phyloP scores from a whole-genome alignment of 2,329 filamentous ascomycete species.

The Boeremia lycopersici region DNA sequence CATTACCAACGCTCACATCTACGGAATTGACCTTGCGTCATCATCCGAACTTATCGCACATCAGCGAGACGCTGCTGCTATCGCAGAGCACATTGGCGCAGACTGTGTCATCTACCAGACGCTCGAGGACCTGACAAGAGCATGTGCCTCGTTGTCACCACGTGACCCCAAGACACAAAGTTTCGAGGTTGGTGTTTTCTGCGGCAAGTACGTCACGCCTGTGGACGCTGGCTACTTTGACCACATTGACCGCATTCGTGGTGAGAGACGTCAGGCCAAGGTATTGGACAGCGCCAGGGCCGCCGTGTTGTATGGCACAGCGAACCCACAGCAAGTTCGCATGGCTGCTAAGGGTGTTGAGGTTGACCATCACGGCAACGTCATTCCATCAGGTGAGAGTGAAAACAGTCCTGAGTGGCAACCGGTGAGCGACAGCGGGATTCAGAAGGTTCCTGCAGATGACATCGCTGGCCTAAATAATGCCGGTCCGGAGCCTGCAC shows the following conservation, averaged over 20 bases:
- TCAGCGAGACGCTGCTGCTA: constrained; percentile 64
- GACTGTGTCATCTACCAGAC: constrained; percentile 79
- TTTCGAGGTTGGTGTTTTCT: constrained; percentile 94
- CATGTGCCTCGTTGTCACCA: constrained; percentile 75
- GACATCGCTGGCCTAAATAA: constrained; percentile 24
- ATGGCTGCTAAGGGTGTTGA: constrained; percentile 67
- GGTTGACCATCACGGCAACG: constrained; percentile 61
- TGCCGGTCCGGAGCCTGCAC: constrained; percentile 34
- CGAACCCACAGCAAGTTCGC: constrained; percentile 64
- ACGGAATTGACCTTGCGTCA: constrained; percentile 77
- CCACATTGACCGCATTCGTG: constrained; percentile 73
- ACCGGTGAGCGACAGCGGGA: constrained; percentile 27
- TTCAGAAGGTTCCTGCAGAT: constrained; percentile 19
- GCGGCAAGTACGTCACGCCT: constrained; percentile 81
- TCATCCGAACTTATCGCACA: constrained; percentile 74
- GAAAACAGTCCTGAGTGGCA: constrained; percentile 32
- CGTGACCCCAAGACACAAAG: constrained; percentile 61
- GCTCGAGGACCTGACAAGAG: constrained; percentile 77
- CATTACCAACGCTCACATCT: constrained; percentile 86
- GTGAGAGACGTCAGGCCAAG: constrained; percentile 72
- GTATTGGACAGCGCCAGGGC: constrained; percentile 68
- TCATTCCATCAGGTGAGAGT: constrained; percentile 57
- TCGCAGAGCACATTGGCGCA: constrained; percentile 72
- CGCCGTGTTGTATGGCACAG: constrained; percentile 67
- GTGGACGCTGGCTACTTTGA: constrained; percentile 83